These are phyloP conservation scores for Trichoderma asperelloides DNA, from an alignment of 495 filamentous ascomycete genomes.

Conservation along the genomic window DNA sequence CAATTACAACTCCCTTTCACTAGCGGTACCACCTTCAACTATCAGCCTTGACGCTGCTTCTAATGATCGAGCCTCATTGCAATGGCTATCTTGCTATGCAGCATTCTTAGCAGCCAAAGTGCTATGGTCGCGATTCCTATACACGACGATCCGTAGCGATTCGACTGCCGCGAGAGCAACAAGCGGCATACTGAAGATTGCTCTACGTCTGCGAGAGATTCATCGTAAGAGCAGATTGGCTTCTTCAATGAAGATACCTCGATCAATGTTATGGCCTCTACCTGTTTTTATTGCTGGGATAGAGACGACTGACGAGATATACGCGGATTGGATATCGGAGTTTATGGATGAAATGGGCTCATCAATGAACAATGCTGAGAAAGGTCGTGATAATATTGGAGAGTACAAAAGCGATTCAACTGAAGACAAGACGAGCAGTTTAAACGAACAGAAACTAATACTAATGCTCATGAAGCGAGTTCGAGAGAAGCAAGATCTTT, in stretches of 20 bases:
- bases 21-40: too few species aligned
- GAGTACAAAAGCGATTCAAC: background rate
- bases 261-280: constrained; percentile 20
- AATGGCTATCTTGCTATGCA: constrained; percentile 18
- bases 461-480: constrained; percentile 15
- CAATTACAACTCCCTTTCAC: background rate
- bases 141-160: constrained; percentile 14
- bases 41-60: background rate
- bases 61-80: constrained; percentile 8
- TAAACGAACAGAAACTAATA: constrained; percentile 9
- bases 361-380: background rate
- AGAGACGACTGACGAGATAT: constrained; percentile 22
- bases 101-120: constrained; percentile 16
- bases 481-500: constrained; percentile 15
- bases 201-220: constrained; percentile 13
- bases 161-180: constrained; percentile 13
- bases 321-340: constrained; percentile 21
- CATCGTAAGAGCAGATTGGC: constrained; percentile 8
- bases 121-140: constrained; percentile 16
- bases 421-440: background rate
- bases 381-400: background rate
- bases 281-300: constrained; percentile 23
- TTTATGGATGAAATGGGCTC: constrained; percentile 16
- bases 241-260: constrained; percentile 5
- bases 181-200: constrained; percentile 16